Conservation (phyloP, 176 grass and related monocot genomes). For the Metroxylon sagu region DNA sequence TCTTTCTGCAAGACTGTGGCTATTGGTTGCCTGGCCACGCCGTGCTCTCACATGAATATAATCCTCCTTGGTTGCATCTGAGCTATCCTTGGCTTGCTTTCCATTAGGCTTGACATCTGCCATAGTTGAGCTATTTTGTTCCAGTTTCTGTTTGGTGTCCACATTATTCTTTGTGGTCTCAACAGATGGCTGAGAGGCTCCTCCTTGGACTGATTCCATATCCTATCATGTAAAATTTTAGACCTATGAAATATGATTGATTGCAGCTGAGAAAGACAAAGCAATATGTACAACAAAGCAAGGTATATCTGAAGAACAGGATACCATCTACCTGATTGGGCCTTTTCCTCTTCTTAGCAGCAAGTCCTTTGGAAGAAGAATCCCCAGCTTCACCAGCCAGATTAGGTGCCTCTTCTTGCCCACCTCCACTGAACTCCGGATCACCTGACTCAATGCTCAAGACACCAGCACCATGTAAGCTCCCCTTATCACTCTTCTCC, state of each 20-base stretch:
- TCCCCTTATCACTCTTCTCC: conserved; percentile 8
- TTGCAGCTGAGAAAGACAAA: too few species aligned
- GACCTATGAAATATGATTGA: not conserved
- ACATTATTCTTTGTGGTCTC: conserved; percentile 38
- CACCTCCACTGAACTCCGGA: conserved; percentile 34
- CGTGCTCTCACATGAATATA: conserved; percentile 78
- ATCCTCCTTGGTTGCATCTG: conserved; percentile 37
- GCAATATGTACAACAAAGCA: too few species aligned
- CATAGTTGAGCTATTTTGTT: conserved; percentile 41
- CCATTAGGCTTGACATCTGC: conserved; percentile 22
- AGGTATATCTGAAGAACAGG: not conserved
- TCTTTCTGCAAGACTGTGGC: conserved; percentile 85
- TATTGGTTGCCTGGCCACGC: conserved; percentile 72
- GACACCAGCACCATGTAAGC: too few species aligned
- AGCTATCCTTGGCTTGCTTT: conserved; percentile 33
- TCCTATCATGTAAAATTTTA: conserved; percentile 21
- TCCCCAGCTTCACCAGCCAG: conserved; percentile 22
- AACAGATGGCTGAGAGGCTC: conserved; percentile 20
- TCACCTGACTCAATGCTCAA: conserved; percentile 28
- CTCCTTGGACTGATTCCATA: conserved; percentile 6
- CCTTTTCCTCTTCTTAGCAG: conserved; percentile 52
- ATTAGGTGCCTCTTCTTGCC: conserved; percentile 33
- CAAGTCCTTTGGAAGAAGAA: conserved; percentile 10
- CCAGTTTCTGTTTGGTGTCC: conserved; percentile 48
- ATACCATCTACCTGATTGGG: conserved; percentile 35